phyloP scores from a whole-genome alignment of 495 filamentous ascomycete species.

The Xylona heveae region DNA sequence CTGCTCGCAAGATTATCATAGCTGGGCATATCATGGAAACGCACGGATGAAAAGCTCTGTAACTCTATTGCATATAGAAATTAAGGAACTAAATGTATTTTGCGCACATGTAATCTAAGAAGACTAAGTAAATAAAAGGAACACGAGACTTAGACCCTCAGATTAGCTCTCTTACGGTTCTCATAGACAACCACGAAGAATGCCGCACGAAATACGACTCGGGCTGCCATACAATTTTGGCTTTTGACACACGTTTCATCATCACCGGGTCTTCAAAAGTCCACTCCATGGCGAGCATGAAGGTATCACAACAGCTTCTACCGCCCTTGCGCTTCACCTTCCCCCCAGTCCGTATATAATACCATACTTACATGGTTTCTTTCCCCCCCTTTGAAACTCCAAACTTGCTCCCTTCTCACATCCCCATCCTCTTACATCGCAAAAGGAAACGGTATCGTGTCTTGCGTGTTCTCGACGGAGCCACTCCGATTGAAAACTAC shows the following conservation, averaged over 20 bases:
- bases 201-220: conserved; percentile 8
- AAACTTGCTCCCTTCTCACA: not conserved
- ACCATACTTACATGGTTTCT: no score
- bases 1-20: not conserved
- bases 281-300: no score
- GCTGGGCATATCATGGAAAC: not conserved
- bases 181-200: conserved; percentile 24
- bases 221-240: conserved; percentile 32
- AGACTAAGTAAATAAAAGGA: not conserved
- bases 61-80: not conserved
- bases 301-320: no score
- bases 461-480: not conserved
- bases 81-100: not conserved
- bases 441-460: not conserved
- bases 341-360: no score
- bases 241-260: conserved; percentile 27
- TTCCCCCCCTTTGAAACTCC: not conserved
- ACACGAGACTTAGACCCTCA: conserved; percentile 17
- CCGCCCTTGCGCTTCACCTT: no score
- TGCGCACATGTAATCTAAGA: not conserved
- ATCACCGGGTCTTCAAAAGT: conserved; percentile 25
- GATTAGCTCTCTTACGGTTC: conserved; percentile 36
- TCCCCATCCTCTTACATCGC: not conserved
- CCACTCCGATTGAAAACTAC: conserved; percentile 5
- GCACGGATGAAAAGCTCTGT: not conserved